Evolutionary conservation across 805 yeast species (phyloP).

Genomic region (Diddensiella santjacobensis): DNA sequence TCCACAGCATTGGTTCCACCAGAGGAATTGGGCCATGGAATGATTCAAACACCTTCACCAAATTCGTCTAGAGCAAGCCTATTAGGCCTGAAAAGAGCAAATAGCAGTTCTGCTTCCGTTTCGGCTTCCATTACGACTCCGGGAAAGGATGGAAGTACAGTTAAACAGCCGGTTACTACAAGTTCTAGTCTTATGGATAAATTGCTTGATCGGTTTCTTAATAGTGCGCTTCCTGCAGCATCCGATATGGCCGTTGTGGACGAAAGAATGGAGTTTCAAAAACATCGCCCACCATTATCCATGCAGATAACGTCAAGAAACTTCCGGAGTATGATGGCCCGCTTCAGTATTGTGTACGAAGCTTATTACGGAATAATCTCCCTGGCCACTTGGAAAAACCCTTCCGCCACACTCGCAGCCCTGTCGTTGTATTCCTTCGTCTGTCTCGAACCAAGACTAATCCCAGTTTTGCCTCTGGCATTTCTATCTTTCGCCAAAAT

Average conservation of each 20-base stretch:
- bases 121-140: neutral
- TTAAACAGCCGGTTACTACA: neutral
- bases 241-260: constrained; percentile 38
- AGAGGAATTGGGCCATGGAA: neutral
- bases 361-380: constrained; percentile 52
- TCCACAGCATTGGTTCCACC: neutral
- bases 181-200: constrained; percentile 48
- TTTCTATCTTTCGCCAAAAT: constrained; percentile 52
- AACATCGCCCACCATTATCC: constrained; percentile 63
- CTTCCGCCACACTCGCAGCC: constrained; percentile 57
- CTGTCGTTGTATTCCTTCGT: constrained; percentile 48
- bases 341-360: constrained; percentile 40
- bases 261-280: constrained; percentile 53
- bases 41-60: neutral
- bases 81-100: neutral
- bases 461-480: constrained; percentile 46
- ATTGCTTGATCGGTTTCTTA: constrained; percentile 63
- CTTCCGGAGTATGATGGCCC: constrained; percentile 24
- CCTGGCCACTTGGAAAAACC: constrained; percentile 62
- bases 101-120: neutral
- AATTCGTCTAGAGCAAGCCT: neutral
- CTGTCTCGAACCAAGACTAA: constrained; percentile 52
- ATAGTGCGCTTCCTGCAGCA: constrained; percentile 68
- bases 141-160: neutral
- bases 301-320: constrained; percentile 61